Evolutionary conservation across 352 stramenopile genomes (phyloP), one percentile per base, ranked within the genome.

Genomic region (Pythium folliculosum): DNA sequence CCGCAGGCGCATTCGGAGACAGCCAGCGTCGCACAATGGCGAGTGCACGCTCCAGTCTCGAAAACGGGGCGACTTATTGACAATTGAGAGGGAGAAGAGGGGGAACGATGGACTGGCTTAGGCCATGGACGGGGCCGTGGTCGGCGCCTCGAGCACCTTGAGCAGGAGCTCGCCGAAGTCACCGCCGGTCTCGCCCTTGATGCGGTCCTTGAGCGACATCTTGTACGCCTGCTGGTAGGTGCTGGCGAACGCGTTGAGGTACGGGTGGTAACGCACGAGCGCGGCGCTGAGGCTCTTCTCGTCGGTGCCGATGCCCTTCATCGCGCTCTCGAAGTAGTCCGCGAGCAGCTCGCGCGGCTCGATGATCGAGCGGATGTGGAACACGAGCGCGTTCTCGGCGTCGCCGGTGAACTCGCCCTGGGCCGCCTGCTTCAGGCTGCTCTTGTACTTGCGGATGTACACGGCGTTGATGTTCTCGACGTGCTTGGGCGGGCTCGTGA

Each of bases 391-490:
- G 23, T 80, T 67, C 64, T 78, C 75, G 13, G 81, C 80, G 65
- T 87, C 75, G 58, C 82, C 81, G 37, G 72, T 76, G 64, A 93
- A 93, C 70, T 93, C 85, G 45, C 72, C 75, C 23, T 84, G 69
- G 40, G 90, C 77, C 12, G 80, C 82, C 40, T 72, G 55, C 49
- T 84, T 70, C 37, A 91, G 60, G 21, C 72, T 70, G 75, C 82
- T 89, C 43, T 85, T 81, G 59, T 88, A 85, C 64, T 89, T 90
- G 19, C 76, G 77, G 55, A 73, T 69, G 71, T 91, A 91, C 25
- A 77, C 75, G 37, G 81, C 78, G 68, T 91, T 88, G 27, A 93
- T 62, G 5, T 81, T 66, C 30, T 76, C 72, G 1, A 91, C 40
- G 65, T 89, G 77, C 63, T 91, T 69, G 30, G 78, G 72, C 43